phyloP scores from a whole-genome alignment of 169 alveolate genomes.

The Cryptosporidium viatorum region DNA sequence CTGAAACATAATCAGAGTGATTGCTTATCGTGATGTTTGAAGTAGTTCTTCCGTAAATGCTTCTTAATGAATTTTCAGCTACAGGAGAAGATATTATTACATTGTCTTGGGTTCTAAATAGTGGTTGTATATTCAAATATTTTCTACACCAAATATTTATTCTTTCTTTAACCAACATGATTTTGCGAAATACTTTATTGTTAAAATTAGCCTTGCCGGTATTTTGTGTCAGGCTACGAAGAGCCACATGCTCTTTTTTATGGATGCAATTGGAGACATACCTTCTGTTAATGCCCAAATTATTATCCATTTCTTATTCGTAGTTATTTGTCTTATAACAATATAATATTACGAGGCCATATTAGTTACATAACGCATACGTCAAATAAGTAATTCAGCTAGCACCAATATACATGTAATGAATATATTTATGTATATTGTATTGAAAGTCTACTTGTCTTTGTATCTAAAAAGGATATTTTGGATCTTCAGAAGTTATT shows the following conservation, averaged over 20 bases:
- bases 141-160: slow-evolving; percentile 43
- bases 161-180: slow-evolving; percentile 57
- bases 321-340: slow-evolving; percentile 1
- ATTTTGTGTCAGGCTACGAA: not conserved
- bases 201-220: not conserved
- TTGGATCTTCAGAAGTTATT: not conserved
- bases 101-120: slow-evolving; percentile 20
- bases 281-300: not conserved
- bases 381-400: not conserved
- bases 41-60: slow-evolving; percentile 8
- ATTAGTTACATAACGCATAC: slow-evolving; percentile 6
- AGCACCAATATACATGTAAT: slow-evolving; percentile 10
- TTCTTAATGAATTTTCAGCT: slow-evolving; percentile 33
- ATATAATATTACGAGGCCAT: not conserved
- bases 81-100: slow-evolving; percentile 11
- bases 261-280: slow-evolving; percentile 60
- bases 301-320: slow-evolving; percentile 34
- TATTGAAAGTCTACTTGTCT: not conserved
- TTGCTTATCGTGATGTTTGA: not conserved
- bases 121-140: slow-evolving; percentile 33
- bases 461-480: slow-evolving; percentile 54
- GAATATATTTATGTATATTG: not conserved
- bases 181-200: slow-evolving; percentile 4
- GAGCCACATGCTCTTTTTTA: slow-evolving; percentile 61
- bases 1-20: not conserved